Evolutionary conservation across 1,284 basidiomycete genomes (phyloP).

Genomic region (Cutaneotrichosporon sp.): DNA sequence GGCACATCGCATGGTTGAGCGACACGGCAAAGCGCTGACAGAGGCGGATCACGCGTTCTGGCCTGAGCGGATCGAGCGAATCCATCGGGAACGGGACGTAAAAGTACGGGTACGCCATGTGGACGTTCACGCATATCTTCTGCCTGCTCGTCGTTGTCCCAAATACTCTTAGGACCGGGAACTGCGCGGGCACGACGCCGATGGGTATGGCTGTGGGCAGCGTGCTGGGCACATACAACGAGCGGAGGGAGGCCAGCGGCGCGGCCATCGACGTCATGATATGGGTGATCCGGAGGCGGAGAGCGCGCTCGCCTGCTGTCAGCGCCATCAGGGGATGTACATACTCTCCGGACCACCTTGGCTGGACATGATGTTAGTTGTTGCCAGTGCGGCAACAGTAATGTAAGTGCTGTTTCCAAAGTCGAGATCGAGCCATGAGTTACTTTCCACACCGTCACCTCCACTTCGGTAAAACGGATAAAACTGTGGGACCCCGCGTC

Average conservation of each 20-base stretch:
- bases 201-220: slow-evolving; percentile 52
- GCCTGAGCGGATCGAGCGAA: slow-evolving; percentile 41
- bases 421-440: not conserved
- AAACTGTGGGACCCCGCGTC: not conserved
- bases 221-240: slow-evolving; percentile 52
- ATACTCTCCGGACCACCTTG: slow-evolving; percentile 24
- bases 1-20: slow-evolving; percentile 47
- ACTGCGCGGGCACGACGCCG: slow-evolving; percentile 53
- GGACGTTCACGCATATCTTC: slow-evolving; percentile 81
- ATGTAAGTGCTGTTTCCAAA: not conserved
- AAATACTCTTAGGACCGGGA: slow-evolving; percentile 81
- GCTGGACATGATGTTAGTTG: slow-evolving; percentile 6
- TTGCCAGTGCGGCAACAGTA: no score
- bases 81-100: slow-evolving; percentile 55
- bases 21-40: slow-evolving; percentile 45
- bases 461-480: not conserved
- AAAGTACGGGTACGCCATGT: slow-evolving; percentile 61
- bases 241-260: slow-evolving; percentile 33
- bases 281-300: slow-evolving; percentile 49
- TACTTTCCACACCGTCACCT: not conserved
- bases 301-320: slow-evolving; percentile 24
- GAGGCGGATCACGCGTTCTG: slow-evolving; percentile 43
- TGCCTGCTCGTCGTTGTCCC: slow-evolving; percentile 72
- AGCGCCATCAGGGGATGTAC: not conserved
- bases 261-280: slow-evolving; percentile 45